Base-by-base conservation (phyloP, 805 yeast genomes). In the Yamadazyma nakazawae region DNA sequence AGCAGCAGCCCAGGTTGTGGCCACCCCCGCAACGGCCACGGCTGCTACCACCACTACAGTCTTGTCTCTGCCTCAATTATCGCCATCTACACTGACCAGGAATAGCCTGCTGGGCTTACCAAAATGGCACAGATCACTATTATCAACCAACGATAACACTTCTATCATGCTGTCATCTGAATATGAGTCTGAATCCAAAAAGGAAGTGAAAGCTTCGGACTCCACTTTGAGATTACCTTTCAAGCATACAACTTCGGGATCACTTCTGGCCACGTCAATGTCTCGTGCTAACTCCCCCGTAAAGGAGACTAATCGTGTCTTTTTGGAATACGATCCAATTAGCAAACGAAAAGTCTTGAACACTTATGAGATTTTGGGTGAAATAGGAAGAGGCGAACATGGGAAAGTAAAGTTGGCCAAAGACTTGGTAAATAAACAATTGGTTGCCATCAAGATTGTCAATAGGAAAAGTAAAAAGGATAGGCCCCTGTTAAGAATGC, bases 401-500 rank as follows among this genome's bases (percentile, higher is more conserved):
- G 98, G 99, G n/a, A 92, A 89, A 63, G 99, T 94, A 37, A 94
- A 94, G 63, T 74, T 94, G 16, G 99, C 96, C 0, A 79, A 79
- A 49, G 92, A 91, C 61, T 65, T 84, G 45, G 73, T 78, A n/a
- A 65, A 76, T 5, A 72, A 77, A 38, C 82, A 78, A 53, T 70
- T 80, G 28, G 96, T 89, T n/a, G 99, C 99, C 3, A 90, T 94
- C 46, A 94, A 94, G 62, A 88, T 94, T 43, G 89, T 94, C 37
- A 91, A 88, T 66, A 76, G 97, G 45, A 80, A 80, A 42, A 57
- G 65, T 30, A 70, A 63, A 50, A 60, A 57, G 40, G 70, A 67
- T 34, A 54, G 74, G 40, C 71, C 69, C 24, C 39, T 53, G 6
- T 52, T 70, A 21, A 57, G 69, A 40, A 43, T 50, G 38, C 34